phyloP scores from a whole-genome alignment of 1,284 basidiomycete species.

The Peniophora sp. region DNA sequence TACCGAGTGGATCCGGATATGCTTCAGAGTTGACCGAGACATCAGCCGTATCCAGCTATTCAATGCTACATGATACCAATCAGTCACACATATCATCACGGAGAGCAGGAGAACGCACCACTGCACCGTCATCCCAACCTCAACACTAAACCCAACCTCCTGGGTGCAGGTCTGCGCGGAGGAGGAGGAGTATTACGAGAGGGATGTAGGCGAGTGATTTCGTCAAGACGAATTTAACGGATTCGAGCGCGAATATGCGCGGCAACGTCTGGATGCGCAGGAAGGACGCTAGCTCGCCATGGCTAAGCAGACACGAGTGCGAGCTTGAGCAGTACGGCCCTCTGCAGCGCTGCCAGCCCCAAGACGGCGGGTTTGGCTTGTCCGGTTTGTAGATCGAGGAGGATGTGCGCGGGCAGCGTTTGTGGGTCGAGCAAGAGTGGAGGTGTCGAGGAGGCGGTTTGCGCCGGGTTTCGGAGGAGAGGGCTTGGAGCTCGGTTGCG shows the following conservation, averaged over 20 bases:
- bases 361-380: slow-evolving; percentile 92
- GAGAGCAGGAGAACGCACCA: slow-evolving; percentile 43
- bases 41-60: slow-evolving; percentile 94
- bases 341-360: slow-evolving; percentile 84
- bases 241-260: slow-evolving; percentile 90
- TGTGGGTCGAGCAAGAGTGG: slow-evolving; percentile 64
- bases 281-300: slow-evolving; percentile 77
- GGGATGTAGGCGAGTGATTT: slow-evolving; percentile 54
- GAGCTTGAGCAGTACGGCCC: slow-evolving; percentile 81
- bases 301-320: slow-evolving; percentile 86
- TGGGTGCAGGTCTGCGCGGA: slow-evolving; percentile 86
- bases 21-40: slow-evolving; percentile 87
- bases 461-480: too few species aligned
- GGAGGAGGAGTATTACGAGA: slow-evolving; percentile 76
- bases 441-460: slow-evolving; percentile 27
- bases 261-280: slow-evolving; percentile 81
- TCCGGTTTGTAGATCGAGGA: slow-evolving; percentile 91
- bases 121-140: slow-evolving; percentile 77
- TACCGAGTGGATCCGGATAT: slow-evolving; percentile 85
- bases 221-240: slow-evolving; percentile 96
- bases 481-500: too few species aligned
- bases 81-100: not conserved
- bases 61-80: slow-evolving; percentile 53
- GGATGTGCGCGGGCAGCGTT: slow-evolving; percentile 81
- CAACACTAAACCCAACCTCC: slow-evolving; percentile 59